These are phyloP conservation scores for Teratosphaeria epicoccoides DNA, from an alignment of 2,329 filamentous ascomycete genomes.

Conservation along the genomic window DNA sequence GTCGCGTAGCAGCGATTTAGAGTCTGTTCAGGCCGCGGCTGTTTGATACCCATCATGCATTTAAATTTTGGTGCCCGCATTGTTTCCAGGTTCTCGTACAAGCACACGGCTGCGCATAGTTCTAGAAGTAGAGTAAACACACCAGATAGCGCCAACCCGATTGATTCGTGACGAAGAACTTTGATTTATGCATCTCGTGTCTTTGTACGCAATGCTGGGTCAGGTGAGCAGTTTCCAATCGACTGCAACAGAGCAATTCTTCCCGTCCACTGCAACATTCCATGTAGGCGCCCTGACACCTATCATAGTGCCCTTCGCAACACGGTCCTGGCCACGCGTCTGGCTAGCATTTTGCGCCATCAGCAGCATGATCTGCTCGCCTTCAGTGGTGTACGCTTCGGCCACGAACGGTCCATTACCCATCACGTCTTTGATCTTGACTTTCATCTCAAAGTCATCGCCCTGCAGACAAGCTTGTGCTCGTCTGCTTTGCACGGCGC, in stretches of 20 bases:
- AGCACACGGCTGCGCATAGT: too few relatives aligned
- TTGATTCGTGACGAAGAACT: too few relatives aligned
- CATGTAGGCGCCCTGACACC: conserved; percentile 32
- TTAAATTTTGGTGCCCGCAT: too few relatives aligned
- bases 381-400: conserved; percentile 7
- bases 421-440: conserved; percentile 10
- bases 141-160: too few relatives aligned
- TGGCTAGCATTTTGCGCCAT: conserved; percentile 11
- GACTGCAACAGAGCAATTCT: conserved; percentile 31
- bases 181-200: too few relatives aligned
- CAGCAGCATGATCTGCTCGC: conserved; percentile 9
- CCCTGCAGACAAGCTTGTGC: conserved; percentile 13
- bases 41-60: too few relatives aligned
- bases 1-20: too few relatives aligned
- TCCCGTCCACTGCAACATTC: conserved; percentile 28
- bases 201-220: neutral
- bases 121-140: too few relatives aligned
- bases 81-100: too few relatives aligned
- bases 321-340: conserved; percentile 13
- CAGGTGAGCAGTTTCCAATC: conserved; percentile 29
- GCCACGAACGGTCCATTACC: conserved; percentile 13
- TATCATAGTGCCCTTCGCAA: conserved; percentile 21
- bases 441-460: conserved; percentile 16
- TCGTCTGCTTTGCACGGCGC: conserved; percentile 16
- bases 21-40: too few relatives aligned